Conservation (phyloP, 2,329 filamentous ascomycete genomes). For the Neospermospora avenae region DNA sequence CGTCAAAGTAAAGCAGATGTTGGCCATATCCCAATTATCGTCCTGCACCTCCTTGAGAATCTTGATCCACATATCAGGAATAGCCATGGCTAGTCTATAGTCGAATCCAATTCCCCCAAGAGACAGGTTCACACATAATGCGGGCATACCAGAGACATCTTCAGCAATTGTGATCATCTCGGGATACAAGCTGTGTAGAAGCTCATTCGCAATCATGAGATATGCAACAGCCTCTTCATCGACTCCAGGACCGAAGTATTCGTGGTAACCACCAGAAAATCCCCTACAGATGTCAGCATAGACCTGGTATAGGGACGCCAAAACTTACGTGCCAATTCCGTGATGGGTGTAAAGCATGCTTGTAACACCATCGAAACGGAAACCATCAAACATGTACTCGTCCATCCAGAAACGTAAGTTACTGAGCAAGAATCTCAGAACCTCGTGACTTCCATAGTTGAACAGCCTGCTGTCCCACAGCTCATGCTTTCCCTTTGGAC, state of each 20-base stretch:
- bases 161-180: conserved; percentile 89
- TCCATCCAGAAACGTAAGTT: conserved; percentile 99
- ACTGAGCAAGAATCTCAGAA: conserved; percentile 90
- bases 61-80: conserved; percentile 99
- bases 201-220: conserved; percentile 92
- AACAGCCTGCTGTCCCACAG: conserved; percentile 96
- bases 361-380: conserved; percentile 96
- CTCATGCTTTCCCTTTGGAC: conserved; percentile 80
- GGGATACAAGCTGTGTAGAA: conserved; percentile 89
- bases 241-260: conserved; percentile 87
- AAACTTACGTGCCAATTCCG: conserved; percentile 86
- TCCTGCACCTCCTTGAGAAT: conserved; percentile 92
- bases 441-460: conserved; percentile 95
- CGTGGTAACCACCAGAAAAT: conserved; percentile 96
- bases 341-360: conserved; percentile 98
- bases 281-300: conserved; percentile 52
- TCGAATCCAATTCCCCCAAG: conserved; percentile 94
- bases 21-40: conserved; percentile 80
- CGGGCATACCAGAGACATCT: conserved; percentile 97
- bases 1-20: conserved; percentile 80
- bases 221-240: conserved; percentile 95
- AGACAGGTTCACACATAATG: conserved; percentile 81
- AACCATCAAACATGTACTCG: conserved; percentile 93
- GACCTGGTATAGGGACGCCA: neutral
- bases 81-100: conserved; percentile 94